Conservation (phyloP, 2,329 filamentous ascomycete genomes). For the Cladosporium colombiae region DNA sequence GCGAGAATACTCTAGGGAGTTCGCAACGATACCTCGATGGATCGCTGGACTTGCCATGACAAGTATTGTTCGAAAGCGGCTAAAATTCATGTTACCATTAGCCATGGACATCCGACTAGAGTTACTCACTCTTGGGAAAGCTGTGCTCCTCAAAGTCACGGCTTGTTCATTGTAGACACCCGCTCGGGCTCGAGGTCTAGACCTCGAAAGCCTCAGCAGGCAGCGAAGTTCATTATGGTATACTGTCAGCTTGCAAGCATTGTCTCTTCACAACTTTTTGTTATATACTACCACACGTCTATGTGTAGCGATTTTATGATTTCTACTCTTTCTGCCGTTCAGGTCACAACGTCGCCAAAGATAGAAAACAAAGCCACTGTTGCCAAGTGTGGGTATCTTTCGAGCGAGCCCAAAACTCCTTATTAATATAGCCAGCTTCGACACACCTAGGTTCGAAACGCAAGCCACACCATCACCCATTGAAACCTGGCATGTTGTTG, state of each 20-base stretch:
- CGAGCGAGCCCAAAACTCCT: not conserved
- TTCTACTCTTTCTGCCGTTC: not conserved
- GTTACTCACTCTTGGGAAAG: not conserved
- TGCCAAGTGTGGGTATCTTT: slow-evolving; percentile 12
- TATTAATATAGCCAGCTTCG: not conserved
- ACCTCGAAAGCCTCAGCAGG: not conserved
- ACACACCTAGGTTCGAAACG: not conserved
- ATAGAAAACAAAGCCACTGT: slow-evolving; percentile 4
- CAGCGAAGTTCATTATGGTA: not conserved
- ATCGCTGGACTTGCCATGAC: not conserved
- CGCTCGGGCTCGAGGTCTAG: not conserved
- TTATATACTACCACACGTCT: not conserved
- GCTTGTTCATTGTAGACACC: not conserved
- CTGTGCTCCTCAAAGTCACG: not conserved
- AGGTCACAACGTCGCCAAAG: not conserved
- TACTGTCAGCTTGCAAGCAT: not conserved
- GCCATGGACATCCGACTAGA: not conserved
- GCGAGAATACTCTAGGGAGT: not conserved
- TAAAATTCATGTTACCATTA: not conserved
- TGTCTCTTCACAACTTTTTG: not conserved
- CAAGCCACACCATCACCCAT: not conserved
- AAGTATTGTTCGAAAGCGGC: not conserved
- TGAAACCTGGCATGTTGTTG: not conserved
- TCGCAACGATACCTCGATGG: not conserved
- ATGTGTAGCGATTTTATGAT: not conserved